Base-by-base conservation (phyloP, 352 stramenopile genomes). In the Pythium folliculosum region DNA sequence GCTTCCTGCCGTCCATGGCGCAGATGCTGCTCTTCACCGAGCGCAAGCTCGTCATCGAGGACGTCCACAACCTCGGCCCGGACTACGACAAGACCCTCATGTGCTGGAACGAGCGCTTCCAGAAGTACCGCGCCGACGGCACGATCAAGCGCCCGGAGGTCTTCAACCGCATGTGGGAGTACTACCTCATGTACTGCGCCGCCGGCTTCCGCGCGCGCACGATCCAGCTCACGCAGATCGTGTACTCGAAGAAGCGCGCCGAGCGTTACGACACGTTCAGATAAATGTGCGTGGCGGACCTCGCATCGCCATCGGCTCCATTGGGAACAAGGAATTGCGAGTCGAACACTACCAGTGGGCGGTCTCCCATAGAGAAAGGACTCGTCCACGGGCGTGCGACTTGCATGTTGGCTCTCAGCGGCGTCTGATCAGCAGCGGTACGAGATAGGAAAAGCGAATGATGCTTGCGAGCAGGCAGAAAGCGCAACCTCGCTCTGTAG, bases 81-180 rank as follows among this genome's bases (percentile, higher is more conserved):
- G 87, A 97, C 77, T 97, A 97, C 70, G 89, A 94, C 84, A 93
- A 94, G 77, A 97, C 89, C 44, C 81, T 95, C 70, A 89, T 92
- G 77, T 89, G 83, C 82, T 97, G 89, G 89, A 82, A 92, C 72
- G 73, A 86, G 63, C 87, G 88, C 58, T 97, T 95, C 84, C 82
- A 95, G 71, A 67, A 87, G 64, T 83, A 92, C 76, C 55, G 89
- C 57, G 83, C 90, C 70, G 82, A 85, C 62, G 84, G 85, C 67
- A 77, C 78, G 45, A 86, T 96, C 70, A 74, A 91, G 74, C 90
- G 89, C 68, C 64, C 78, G 3, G 86, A 93, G 51, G 83, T 93
- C 2, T 97, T 95, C 71, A 81, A 87, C 64, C 87, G 89, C 63
- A 94, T 95, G 86, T 97, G 86, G 85, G 86, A 96, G 61, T 96